These are phyloP conservation scores for Spirogloea muscicola DNA, from an alignment of 139 green algal genomes.

Conservation along the genomic window DNA sequence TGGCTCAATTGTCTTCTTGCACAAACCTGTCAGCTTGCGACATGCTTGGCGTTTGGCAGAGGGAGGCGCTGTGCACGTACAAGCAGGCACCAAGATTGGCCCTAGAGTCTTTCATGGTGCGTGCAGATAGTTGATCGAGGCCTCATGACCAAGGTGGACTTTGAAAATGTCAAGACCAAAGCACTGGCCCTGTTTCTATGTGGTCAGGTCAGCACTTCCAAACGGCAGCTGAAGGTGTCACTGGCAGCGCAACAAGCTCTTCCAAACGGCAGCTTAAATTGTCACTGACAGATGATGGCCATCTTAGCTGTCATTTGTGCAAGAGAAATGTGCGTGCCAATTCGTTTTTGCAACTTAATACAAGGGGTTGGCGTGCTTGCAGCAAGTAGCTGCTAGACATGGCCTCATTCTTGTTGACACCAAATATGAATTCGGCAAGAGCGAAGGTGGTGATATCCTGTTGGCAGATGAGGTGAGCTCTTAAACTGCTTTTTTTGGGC, in stretches of 20 bases:
- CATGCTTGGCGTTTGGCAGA: background rate
- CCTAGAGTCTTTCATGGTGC: slow-evolving; percentile 9
- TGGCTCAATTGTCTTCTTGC: background rate
- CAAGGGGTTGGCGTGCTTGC: too few relatives aligned
- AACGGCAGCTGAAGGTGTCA: too few relatives aligned
- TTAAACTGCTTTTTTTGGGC: background rate
- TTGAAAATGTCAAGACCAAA: slow-evolving; percentile 51
- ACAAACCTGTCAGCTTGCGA: background rate
- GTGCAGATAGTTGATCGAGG: slow-evolving; percentile 56
- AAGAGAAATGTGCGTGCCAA: too few relatives aligned
- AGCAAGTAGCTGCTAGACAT: slow-evolving; percentile 72
- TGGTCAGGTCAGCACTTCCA: too few relatives aligned
- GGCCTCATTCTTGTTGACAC: slow-evolving; percentile 94
- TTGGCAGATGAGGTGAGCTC: slow-evolving; percentile 76
- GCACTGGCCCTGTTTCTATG: slow-evolving; percentile 79
- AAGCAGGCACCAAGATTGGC: background rate
- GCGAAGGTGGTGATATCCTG: slow-evolving; percentile 63
- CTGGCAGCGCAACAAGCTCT: too few relatives aligned
- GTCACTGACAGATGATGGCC: too few relatives aligned
- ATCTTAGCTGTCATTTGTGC: too few relatives aligned
- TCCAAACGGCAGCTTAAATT: too few relatives aligned
- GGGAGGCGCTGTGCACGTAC: background rate
- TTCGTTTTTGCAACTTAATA: too few relatives aligned
- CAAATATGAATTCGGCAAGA: slow-evolving; percentile 72
- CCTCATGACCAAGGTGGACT: slow-evolving; percentile 72